These are phyloP conservation scores for Leersia perrieri DNA, from an alignment of 176 grass and related monocot species.

Conservation along the genomic window DNA sequence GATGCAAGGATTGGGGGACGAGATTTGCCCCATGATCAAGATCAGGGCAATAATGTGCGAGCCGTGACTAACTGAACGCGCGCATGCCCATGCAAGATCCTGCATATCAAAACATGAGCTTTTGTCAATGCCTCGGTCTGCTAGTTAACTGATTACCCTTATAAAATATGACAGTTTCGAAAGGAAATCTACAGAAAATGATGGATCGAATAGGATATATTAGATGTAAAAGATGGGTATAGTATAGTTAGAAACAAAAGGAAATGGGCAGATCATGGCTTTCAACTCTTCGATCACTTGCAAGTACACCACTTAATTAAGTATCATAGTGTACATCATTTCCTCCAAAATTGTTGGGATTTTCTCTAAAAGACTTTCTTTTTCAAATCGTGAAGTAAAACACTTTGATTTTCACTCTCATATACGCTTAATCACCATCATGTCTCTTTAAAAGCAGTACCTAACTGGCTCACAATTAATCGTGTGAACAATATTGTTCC, in stretches of 20 bases:
- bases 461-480: neutral
- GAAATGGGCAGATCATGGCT: constrained; percentile 1
- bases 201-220: neutral
- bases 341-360: constrained; percentile 11
- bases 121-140: constrained; percentile 21
- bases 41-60: constrained; percentile 13
- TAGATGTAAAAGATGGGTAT: neutral
- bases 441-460: neutral
- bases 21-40: constrained; percentile 27
- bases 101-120: constrained; percentile 24
- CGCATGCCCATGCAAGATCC: constrained; percentile 35
- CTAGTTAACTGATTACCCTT: neutral
- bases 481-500: neutral
- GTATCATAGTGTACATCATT: constrained; percentile 1
- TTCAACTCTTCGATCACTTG: neutral
- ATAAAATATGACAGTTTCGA: neutral
- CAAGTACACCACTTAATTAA: neutral
- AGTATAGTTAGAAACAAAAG: neutral
- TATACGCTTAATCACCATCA: neutral
- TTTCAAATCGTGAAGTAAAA: neutral
- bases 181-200: neutral
- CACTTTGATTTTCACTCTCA: neutral
- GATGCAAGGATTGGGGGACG: neutral
- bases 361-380: neutral
- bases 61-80: constrained; percentile 11